Base-by-base conservation (phyloP, 129 eudicot species). In the Pseudognaphalium luteoalbum region DNA sequence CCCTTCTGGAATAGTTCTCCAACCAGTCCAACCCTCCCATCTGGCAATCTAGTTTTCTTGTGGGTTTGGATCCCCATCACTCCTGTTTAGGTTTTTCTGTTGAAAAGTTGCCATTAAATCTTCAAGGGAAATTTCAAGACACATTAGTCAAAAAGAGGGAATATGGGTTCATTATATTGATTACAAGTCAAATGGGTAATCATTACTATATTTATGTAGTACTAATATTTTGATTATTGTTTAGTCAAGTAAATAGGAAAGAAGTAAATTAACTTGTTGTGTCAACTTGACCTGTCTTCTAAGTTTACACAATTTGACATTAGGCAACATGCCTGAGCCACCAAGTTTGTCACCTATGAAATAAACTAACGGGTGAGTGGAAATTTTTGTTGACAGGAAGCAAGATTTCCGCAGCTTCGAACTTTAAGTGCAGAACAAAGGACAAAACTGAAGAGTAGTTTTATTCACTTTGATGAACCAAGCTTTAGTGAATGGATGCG, bases 401-500 rank as follows among this genome's bases (percentile, higher is more conserved):
- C 99, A 76, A 89, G 99, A 80, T 94, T 94, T 73, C 99, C 99
- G 6, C 99, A 94, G 82, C 99, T 94, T 62, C 82, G 92, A 33
- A 84, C 97, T 6, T 76, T 94, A 87, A 87, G 80, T 33, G 39
- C 85, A 75, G 97, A 91, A 35, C 92, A 86, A 78, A 80, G 99
- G 72, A 86, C 88, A 37, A 94, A 94, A 83, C 74, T 94, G 80
- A 94, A 91, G 78, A 87, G 94, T 65, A 94, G 97, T 84, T 91
- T 94, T 83, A 68, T 94, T 65, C 91, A 89, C 79, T 94, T 94
- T 78, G 97, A 91, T 32, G 97, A 91, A 67, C 99, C 99, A 28
- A 91, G 99, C 76, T 91, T 91, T 71, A 88, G 96, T 68, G 99
- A 91, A 81, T 94, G 97, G 99, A 91, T 91, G 97, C 89, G 91